Evolutionary conservation across 2,329 filamentous ascomycete species (phyloP), one percentile per base, ranked within the genome.

Genomic region (Cladosporium sp.): DNA sequence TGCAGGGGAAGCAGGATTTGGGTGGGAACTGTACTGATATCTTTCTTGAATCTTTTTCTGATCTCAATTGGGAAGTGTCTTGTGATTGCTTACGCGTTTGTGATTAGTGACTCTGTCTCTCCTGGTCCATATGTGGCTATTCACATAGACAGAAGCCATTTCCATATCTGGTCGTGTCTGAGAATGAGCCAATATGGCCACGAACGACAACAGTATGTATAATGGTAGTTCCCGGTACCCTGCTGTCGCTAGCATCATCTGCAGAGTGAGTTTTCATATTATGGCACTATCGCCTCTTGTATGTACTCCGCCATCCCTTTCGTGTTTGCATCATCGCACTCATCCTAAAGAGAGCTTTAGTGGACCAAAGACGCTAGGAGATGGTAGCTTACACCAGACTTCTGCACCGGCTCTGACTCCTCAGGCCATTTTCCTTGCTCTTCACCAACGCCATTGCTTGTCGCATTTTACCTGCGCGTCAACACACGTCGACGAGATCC

Each of bases 21-120:
- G 52, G 52, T 21, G 30, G 30, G 52, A 36, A 32, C 24, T 59
- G 57, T 59, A 59, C 36, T 47, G 57, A 59, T 59, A 59, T 21
- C 55, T 34, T 58, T 58, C 38, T 41, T 38, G 38, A 47, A 59
- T 47, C 38, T 30, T n/a, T 59, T 47, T 59, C 15, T 47, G 1
- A 10, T 14, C 12, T 30, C 24, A 32, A 14, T 58, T 12, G 52
- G 12, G 8, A 28, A n/a, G 14, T 14, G 10, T 18, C 11, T 38
- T 24, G 32, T 41, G 34, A 26, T 6, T 47, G 41, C 41, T 47
- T 47, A 47, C 41, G 10, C n/a, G 41, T 21, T 21, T 21, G n/a
- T 47, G 41, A 47, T n/a, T 47, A 47, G 41, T 47, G n/a, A 21
- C n/a, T 4, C 7, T 24, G 41, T 24, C 41, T 47, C n/a, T 47